Conservation (phyloP, 2,329 filamentous ascomycete species). For the Rhinocladiella similis region DNA sequence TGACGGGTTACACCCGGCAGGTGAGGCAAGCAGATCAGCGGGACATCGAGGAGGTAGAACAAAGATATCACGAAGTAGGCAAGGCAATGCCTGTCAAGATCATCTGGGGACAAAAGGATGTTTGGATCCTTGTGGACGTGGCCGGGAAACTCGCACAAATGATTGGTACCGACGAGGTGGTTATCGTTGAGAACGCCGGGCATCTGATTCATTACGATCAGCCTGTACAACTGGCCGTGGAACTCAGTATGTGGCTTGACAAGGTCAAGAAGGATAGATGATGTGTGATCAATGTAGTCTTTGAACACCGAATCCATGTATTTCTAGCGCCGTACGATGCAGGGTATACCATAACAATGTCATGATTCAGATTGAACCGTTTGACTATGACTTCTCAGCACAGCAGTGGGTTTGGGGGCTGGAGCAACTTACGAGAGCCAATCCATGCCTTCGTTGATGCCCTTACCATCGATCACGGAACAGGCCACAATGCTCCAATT, state of each 20-base stretch:
- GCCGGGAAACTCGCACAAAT: constrained; percentile 36
- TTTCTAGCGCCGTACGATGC: background rate
- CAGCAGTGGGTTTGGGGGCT: background rate
- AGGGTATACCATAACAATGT: constrained; percentile 10
- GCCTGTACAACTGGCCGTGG: constrained; percentile 39
- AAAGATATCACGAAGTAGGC: constrained; percentile 39
- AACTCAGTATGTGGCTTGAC: constrained; percentile 39
- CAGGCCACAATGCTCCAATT: constrained; percentile 99
- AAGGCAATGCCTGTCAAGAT: constrained; percentile 40
- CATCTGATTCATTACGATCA: constrained; percentile 50
- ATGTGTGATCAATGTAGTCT: background rate
- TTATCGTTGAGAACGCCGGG: constrained; percentile 42
- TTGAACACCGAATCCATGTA: background rate
- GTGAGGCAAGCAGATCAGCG: constrained; percentile 39
- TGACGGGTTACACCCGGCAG: constrained; percentile 43
- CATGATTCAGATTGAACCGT: constrained; percentile 28
- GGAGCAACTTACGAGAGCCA: constrained; percentile 61
- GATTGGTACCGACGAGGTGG: constrained; percentile 36
- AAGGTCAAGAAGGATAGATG: background rate
- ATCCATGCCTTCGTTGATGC: constrained; percentile 97
- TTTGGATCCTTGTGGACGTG: constrained; percentile 44
- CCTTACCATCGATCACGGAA: constrained; percentile 91
- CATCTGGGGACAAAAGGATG: constrained; percentile 47
- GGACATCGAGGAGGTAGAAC: constrained; percentile 38
- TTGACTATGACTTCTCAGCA: constrained; percentile 21